phyloP scores from a whole-genome alignment of 257 asterid species.

The Leonotis leonurus region DNA sequence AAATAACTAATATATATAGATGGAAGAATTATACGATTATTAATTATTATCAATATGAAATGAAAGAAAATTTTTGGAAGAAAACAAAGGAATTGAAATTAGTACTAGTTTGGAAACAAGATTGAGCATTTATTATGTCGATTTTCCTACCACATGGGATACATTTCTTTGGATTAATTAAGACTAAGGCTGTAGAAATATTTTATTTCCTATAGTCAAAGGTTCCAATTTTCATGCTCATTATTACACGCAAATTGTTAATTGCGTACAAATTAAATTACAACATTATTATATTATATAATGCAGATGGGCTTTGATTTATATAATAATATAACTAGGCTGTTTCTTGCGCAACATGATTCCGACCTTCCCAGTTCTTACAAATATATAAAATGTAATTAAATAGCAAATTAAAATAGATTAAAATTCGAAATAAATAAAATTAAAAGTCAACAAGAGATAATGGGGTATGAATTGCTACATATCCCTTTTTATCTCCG shows the following conservation, averaged over 20 bases:
- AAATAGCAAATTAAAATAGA: too few relatives aligned
- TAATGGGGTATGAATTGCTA: too few relatives aligned
- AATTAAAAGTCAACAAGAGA: too few relatives aligned
- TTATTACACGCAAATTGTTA: not conserved
- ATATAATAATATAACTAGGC: not conserved
- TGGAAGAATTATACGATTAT: too few relatives aligned
- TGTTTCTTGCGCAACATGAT: not conserved
- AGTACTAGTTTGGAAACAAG: not conserved
- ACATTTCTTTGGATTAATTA: not conserved
- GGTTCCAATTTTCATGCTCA: not conserved
- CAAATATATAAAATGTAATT: too few relatives aligned
- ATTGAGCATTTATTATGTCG: slow-evolving; percentile 21
- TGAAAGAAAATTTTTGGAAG: not conserved
- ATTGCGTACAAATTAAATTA: not conserved
- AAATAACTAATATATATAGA: too few relatives aligned
- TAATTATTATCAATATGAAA: not conserved
- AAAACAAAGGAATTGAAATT: not conserved
- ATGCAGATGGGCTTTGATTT: not conserved
- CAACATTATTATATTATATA: not conserved
- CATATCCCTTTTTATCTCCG: too few relatives aligned
- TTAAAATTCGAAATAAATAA: not conserved
- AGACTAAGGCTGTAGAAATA: not conserved
- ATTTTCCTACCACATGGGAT: slow-evolving; percentile 2
- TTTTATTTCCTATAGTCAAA: not conserved
- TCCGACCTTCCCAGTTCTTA: not conserved